Percentiles rank a stretch among this genome's conserved stretches.
Evolutionary conservation across 2,329 filamentous ascomycete genomes (phyloP).

Genomic region (Cladosporium colombiae): DNA sequence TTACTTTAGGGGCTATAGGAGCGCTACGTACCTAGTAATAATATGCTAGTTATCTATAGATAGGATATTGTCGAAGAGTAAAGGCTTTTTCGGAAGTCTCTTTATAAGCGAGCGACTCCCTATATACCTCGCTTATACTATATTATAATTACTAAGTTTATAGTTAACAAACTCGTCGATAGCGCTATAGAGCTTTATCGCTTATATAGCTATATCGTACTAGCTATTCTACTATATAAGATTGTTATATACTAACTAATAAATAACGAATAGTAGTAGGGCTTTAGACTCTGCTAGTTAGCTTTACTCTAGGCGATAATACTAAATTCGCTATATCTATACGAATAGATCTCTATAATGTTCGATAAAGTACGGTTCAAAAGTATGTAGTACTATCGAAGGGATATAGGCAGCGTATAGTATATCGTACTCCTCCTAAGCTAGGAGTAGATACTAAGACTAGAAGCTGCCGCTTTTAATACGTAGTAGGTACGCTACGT

Average conservation of each 20-base stretch:
- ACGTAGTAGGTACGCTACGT: no score
- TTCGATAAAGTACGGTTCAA: no score
- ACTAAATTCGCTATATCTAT: background rate
- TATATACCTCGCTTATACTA: background rate
- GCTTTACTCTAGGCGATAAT: background rate
- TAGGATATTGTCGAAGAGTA: background rate
- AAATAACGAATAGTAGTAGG: background rate
- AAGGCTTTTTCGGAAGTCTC: background rate
- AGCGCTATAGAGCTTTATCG: background rate
- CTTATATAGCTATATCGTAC: background rate
- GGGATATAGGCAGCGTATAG: no score
- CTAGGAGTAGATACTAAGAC: no score
- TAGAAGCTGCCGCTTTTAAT: no score
- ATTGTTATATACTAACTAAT: background rate
- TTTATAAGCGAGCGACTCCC: background rate
- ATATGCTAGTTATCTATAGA: background rate
- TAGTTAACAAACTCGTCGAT: constrained; percentile 3
- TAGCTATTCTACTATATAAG: background rate
- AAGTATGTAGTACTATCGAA: no score
- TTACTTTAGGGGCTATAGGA: background rate
- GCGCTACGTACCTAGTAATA: background rate
- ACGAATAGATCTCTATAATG: no score
- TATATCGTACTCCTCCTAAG: no score
- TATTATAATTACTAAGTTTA: background rate
- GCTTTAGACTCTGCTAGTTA: background rate